A percentile compares a stretch with the other conserved stretches of the same genome.
These are phyloP conservation scores for Blumeria hordei DNA, from an alignment of 2,329 filamentous ascomycete species.

Conservation along the genomic window DNA sequence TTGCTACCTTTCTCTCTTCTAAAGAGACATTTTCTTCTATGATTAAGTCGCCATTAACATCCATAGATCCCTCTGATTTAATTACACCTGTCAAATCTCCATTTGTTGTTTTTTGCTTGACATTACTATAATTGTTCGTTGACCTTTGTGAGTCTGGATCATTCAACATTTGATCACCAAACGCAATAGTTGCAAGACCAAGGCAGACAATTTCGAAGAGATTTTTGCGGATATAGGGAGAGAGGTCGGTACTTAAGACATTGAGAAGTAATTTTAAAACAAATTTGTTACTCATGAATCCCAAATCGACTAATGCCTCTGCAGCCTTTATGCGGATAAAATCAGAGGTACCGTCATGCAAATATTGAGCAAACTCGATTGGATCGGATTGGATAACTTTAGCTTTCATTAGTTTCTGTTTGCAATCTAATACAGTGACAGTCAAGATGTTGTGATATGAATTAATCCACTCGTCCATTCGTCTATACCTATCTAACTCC, in stretches of 20 bases:
- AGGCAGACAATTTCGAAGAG: conserved; percentile 33
- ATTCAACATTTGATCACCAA: conserved; percentile 27
- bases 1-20: conserved; percentile 21
- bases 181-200: conserved; percentile 37
- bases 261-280: conserved; percentile 33
- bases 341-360: conserved; percentile 38
- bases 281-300: conserved; percentile 27
- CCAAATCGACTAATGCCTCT: conserved; percentile 38
- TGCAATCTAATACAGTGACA: conserved; percentile 34
- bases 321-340: conserved; percentile 41
- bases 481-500: conserved; percentile 40
- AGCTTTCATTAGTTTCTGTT: conserved; percentile 37
- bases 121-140: conserved; percentile 4
- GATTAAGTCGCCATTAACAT: conserved; percentile 20
- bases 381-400: conserved; percentile 30
- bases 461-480: conserved; percentile 43
- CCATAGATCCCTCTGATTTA: conserved; percentile 3
- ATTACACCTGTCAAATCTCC: not conserved
- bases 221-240: conserved; percentile 34
- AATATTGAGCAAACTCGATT: conserved; percentile 35
- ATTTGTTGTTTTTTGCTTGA: conserved; percentile 5
- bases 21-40: conserved; percentile 22
- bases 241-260: conserved; percentile 34
- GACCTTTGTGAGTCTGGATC: conserved; percentile 5
- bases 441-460: conserved; percentile 47